Conservation (phyloP, 345 rosid genomes). For the Eucalyptus cladocalyx region DNA sequence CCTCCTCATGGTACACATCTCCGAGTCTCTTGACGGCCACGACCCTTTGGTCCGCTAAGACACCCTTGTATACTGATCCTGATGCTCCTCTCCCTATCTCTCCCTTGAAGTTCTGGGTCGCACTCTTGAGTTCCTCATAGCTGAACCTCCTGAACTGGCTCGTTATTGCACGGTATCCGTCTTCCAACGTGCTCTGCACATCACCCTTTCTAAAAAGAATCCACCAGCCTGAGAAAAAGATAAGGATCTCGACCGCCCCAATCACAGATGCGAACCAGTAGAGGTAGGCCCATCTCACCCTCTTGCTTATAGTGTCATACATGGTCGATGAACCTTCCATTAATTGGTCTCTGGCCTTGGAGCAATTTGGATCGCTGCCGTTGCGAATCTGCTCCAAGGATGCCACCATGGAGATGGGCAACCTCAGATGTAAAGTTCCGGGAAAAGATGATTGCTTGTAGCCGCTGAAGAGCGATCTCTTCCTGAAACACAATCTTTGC, state of each 20-base stretch:
- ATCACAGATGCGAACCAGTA: constrained; percentile 14
- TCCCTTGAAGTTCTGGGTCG: constrained; percentile 15
- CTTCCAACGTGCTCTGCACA: background rate
- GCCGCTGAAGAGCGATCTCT: constrained; percentile 18
- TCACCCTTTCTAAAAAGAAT: constrained; percentile 1
- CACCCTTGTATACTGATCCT: constrained; percentile 35
- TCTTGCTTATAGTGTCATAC: constrained; percentile 2
- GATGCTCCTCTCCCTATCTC: constrained; percentile 40
- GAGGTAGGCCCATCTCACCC: constrained; percentile 19
- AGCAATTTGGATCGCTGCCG: background rate
- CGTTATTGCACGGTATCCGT: constrained; percentile 4
- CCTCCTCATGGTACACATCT: constrained; percentile 28
- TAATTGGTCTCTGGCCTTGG: background rate
- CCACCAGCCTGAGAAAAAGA: constrained; percentile 14
- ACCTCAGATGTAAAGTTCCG: constrained; percentile 6
- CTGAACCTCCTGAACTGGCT: constrained; percentile 18
- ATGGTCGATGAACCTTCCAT: background rate
- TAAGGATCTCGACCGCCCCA: constrained; percentile 16
- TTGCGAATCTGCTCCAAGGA: background rate
- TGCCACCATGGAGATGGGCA: constrained; percentile 4
- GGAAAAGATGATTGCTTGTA: constrained; percentile 12
- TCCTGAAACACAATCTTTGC: constrained; percentile 2
- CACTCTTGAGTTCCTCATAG: constrained; percentile 16
- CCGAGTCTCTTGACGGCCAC: constrained; percentile 42
- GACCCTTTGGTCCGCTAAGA: constrained; percentile 13